Conservation (phyloP, 176 grass and related monocot species). For the Avena insularis region DNA sequence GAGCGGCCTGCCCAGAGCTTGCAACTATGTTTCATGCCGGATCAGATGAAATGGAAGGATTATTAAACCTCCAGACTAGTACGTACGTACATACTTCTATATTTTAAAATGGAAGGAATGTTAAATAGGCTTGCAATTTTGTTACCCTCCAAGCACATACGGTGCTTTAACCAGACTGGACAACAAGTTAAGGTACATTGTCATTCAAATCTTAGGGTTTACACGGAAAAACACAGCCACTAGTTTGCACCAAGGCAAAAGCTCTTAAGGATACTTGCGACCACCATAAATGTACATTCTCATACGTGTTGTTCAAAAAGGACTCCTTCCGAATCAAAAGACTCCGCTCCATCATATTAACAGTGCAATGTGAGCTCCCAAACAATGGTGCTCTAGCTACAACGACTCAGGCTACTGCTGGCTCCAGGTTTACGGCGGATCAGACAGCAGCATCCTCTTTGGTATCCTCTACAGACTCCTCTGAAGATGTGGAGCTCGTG, state of each 20-base stretch:
- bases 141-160: background rate
- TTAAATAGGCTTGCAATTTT: background rate
- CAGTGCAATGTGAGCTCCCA: conserved; percentile 35
- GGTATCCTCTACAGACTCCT: conserved; percentile 35
- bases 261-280: background rate
- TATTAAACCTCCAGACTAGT: too few species aligned
- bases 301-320: background rate
- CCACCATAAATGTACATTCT: conserved; percentile 14
- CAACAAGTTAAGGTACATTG: background rate
- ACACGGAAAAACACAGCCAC: background rate
- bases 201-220: background rate
- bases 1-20: background rate
- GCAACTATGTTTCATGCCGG: too few species aligned
- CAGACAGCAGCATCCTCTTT: conserved; percentile 48
- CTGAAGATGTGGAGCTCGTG: conserved; percentile 12
- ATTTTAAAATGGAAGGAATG: background rate
- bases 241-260: background rate
- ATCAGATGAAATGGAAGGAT: too few species aligned
- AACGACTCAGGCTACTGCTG: conserved; percentile 16
- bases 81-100: too few species aligned
- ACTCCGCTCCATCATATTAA: conserved; percentile 9
- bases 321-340: background rate
- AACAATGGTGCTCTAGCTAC: conserved; percentile 33
- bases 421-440: background rate
- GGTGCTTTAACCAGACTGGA: background rate